phyloP scores from a whole-genome alignment of 2,329 filamentous ascomycete species.

The Penicillium sp. region DNA sequence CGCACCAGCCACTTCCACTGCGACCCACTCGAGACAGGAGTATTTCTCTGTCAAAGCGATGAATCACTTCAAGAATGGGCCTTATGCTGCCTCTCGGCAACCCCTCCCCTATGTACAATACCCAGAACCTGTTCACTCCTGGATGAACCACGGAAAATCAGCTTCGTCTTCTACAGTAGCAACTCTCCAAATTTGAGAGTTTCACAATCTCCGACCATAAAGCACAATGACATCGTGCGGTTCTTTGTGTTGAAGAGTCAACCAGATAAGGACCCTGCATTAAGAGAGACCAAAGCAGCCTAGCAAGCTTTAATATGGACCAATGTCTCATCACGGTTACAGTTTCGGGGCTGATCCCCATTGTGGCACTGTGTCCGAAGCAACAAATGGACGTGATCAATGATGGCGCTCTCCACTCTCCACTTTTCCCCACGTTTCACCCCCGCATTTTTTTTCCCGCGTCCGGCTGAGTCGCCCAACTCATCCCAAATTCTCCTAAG shows the following conservation, averaged over 20 bases:
- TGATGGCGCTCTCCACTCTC: constrained; percentile 16
- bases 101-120: not conserved
- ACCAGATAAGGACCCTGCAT: constrained; percentile 7
- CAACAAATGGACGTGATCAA: constrained; percentile 6
- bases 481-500: constrained; percentile 11
- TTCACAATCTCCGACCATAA: too few relatives aligned
- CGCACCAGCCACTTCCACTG: not conserved
- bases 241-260: not conserved
- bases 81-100: not conserved
- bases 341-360: constrained; percentile 22
- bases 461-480: not conserved
- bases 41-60: not conserved
- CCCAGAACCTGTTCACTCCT: not conserved
- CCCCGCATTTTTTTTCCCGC: constrained; percentile 28
- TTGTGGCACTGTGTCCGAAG: constrained; percentile 17
- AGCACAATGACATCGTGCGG: constrained; percentile 7
- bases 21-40: not conserved
- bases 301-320: not conserved
- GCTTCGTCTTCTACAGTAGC: not conserved
- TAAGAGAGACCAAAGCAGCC: not conserved
- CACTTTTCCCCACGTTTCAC: constrained; percentile 22
- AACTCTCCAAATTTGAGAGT: too few relatives aligned
- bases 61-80: not conserved
- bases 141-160: not conserved
- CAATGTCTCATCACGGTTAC: constrained; percentile 1